Base-by-base conservation (phyloP, 768 basidiomycete species). In the Termitomyces sp. region DNA sequence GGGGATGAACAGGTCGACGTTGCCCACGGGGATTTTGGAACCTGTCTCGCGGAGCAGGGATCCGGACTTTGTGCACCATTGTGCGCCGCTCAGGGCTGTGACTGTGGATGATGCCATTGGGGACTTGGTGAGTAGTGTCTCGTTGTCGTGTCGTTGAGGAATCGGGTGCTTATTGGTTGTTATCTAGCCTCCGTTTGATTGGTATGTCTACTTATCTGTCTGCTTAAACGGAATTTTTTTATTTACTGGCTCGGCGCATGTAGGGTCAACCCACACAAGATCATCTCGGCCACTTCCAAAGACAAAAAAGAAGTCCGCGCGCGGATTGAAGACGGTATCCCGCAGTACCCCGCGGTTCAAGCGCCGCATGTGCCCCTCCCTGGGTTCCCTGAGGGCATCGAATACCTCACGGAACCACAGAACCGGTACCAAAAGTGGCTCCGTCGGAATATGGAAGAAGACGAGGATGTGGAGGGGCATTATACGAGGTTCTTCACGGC, bases 101-200 rank as follows among this genome's bases (percentile, higher is more conserved):
- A 85, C 83, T 0, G 77, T 90, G 3, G 66, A 80, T 38, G 86
- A 87, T 63, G 87, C 89, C 4, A 84, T 88, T 53, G 72, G 76
- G 14, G 90, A 92, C 65, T 63, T 92, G 72, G 88, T 86, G 70
- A 53, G 86, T 42, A 53, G 86, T 42, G 40, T 74, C 12, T 51
- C 30, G 1, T 28, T 26, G 26, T 45, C 10, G 9, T 9, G 30
- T 48, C 5, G 30, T 18, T 18, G 43, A 44, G 22, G 10, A 2
- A 47, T 36, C 38, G 35, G 8, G 59, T 14, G 6, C 24, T 45
- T 10, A 38, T 49, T 32, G 49, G 3, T 49, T 4, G 16, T 13
- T 20, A 8, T 35, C 3, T 42, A 89, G 85, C 84, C 84, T 32
- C 73, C 70, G 1, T 92, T 88, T 70, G 87, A 92, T 56, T 92